Base-by-base conservation (phyloP, 225 moss, liverwort and hornwort genomes). In the Sphagnum contortum region DNA sequence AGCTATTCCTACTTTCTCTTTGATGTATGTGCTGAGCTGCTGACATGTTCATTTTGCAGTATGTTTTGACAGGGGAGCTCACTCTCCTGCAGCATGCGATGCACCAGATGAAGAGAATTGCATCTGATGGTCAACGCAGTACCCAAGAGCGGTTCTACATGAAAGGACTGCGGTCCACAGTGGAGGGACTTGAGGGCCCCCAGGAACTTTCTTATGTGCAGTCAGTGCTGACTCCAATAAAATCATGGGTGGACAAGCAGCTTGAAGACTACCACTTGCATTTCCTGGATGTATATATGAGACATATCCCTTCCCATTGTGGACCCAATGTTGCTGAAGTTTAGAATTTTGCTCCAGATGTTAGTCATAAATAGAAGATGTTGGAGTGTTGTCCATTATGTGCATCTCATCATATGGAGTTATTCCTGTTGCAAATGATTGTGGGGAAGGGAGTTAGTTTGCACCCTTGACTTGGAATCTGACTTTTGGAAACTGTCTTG, bases 201-300 rank as follows among this genome's bases (percentile, higher is more conserved):
- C 83, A 81, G 76, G 89, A 89, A 70, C 79, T 87, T 65, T 84
- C 95, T 6, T 96, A 88, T 60, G 82, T 96, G 56, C 90, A 96
- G 74, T 90, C 95, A 4, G 92, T 92, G 72, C 92, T 96, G 48
- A 78, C 86, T 57, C 95, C 95, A 9, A 88, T 96, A 14, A 88
- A 88, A 75, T 80, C 84, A 56, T 96, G 95, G 95, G 95, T 92
- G 68, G 95, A 90, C 55, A 90, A 90, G 74, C 89, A 88, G 62
- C 77, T 96, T 6, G 71, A 80, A 75, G 95, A 96, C 72, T 96
- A 96, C 62, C 88, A 96, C 71, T 73, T 82, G 61, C 84, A 83
- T 70, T 96, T 96, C 76, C 80, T 79, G 4, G 89, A 88, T 50
- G 90, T 91, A 81, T 71, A 87, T 52, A 9, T 48, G 63, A 9